Conservation (phyloP, 2,329 filamentous ascomycete species). For the Pseudogymnoascus sp. region DNA sequence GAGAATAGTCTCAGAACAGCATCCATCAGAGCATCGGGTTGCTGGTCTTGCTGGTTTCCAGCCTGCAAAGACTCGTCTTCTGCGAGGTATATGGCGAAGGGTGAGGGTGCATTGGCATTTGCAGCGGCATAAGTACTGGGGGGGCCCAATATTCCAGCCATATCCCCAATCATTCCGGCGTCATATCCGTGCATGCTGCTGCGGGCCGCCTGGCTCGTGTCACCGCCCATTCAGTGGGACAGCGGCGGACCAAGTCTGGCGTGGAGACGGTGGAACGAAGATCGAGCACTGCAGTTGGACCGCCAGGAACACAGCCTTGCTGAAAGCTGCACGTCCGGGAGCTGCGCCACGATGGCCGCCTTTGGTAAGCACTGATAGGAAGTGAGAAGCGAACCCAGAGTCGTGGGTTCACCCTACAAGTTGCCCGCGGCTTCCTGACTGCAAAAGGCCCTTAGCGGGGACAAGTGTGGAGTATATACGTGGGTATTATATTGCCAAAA, state of each 20-base stretch:
- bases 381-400: slow-evolving; percentile 1
- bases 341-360: neutral
- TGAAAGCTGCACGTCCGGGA: neutral
- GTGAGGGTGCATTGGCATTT: neutral
- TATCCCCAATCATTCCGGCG: neutral
- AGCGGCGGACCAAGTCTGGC: neutral
- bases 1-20: slow-evolving; percentile 15
- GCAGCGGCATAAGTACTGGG: neutral
- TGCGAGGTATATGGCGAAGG: slow-evolving; percentile 2
- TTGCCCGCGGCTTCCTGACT: neutral
- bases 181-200: slow-evolving; percentile 3
- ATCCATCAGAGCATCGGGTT: slow-evolving; percentile 6
- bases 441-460: neutral
- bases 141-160: neutral
- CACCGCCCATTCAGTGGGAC: slow-evolving; percentile 1
- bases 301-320: slow-evolving; percentile 1
- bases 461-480: neutral
- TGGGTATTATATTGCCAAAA: slow-evolving; percentile 3
- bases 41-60: neutral
- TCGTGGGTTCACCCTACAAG: neutral
- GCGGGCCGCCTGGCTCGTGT: slow-evolving; percentile 1
- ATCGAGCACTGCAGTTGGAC: neutral
- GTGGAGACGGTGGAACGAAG: neutral
- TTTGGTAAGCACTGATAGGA: slow-evolving; percentile 5
- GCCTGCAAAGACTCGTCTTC: neutral